Evolutionary conservation across 305 asterid species (phyloP), one percentile per base, ranked within the genome.

Genomic region (Fraxinus floribunda): DNA sequence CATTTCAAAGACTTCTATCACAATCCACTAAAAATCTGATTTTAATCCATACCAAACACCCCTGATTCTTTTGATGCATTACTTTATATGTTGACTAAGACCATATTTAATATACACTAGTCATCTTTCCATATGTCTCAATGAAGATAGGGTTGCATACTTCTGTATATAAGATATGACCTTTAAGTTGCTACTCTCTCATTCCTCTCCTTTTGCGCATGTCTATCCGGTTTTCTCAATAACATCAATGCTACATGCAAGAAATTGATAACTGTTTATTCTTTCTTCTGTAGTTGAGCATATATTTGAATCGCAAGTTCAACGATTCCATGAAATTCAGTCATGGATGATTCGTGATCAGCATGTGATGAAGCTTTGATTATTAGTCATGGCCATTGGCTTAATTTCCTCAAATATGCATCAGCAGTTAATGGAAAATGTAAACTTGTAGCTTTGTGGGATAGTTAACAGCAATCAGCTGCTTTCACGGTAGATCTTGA

Each of bases 81-180:
- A 18, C 80, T 46, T 57, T 74, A 11, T 70, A 78, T 73, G 86
- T 83, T 88, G 91, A 88, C 88, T 86, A 88, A 1, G 70, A 82
- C 64, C 89, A 86, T 46, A 46, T 46, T 46, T 46, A 39, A 82
- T 86, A 76, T 18, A 26, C 29, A 18, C 78, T 39, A 52, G 3
- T 68, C 77, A 78, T 82, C 38, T 74, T 66, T 79, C 80, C 75
- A 81, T 81, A 52, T 72, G 74, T 20, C 49, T 15, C 46, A 57
- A 57, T 73, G 32, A 16, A 75, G 29, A 22, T 84, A 84, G 84
- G 79, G 80, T 82, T 15, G 0, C 15, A 70, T 70, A 29, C 76
- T 83, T 81, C 38, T 77, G 55, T 60, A 76, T 83, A 57, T 78
- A 76, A 32, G 72, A 39, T 70, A 34, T 74, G 44, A 49, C 76